phyloP scores from a whole-genome alignment of 1,139 yeast genomes.

The Pneumocystis oryctolagi region DNA sequence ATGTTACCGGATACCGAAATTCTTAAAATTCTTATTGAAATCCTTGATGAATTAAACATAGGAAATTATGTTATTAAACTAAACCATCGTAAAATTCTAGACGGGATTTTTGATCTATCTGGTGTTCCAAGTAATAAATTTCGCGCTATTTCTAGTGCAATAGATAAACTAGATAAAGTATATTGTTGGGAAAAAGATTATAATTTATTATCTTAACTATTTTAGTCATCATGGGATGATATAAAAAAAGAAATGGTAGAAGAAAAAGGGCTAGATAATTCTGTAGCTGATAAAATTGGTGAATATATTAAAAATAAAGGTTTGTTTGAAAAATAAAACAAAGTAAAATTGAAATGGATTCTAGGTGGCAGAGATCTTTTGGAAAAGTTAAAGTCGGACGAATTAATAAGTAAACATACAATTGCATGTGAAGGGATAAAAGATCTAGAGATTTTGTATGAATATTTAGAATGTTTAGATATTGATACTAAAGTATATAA shows the following conservation, averaged over 20 bases:
- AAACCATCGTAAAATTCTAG: slow-evolving; percentile 88
- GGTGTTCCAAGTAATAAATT: slow-evolving; percentile 92
- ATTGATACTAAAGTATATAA: slow-evolving; percentile 27
- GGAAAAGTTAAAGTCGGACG: slow-evolving; percentile 40
- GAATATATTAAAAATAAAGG: slow-evolving; percentile 71
- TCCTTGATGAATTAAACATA: slow-evolving; percentile 69
- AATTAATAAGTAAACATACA: slow-evolving; percentile 43
- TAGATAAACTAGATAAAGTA: slow-evolving; percentile 76
- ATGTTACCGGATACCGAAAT: slow-evolving; percentile 96
- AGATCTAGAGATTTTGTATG: slow-evolving; percentile 63
- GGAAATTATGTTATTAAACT: slow-evolving; percentile 77
- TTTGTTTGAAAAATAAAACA: not conserved
- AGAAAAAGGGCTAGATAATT: slow-evolving; percentile 80
- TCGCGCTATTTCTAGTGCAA: slow-evolving; percentile 84
- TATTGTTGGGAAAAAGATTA: slow-evolving; percentile 9
- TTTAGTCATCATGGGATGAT: slow-evolving; percentile 66
- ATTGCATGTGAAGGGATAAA: slow-evolving; percentile 66
- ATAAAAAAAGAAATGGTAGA: slow-evolving; percentile 83
- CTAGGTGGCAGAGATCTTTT: slow-evolving; percentile 52
- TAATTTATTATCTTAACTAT: not conserved
- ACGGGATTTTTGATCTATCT: slow-evolving; percentile 87
- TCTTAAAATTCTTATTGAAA: slow-evolving; percentile 66
- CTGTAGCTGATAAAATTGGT: slow-evolving; percentile 84
- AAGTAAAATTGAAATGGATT: not conserved
- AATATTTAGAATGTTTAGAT: slow-evolving; percentile 67